Base-by-base conservation (phyloP, 2,329 filamentous ascomycete genomes). In the Colletotrichum nymphaeae region DNA sequence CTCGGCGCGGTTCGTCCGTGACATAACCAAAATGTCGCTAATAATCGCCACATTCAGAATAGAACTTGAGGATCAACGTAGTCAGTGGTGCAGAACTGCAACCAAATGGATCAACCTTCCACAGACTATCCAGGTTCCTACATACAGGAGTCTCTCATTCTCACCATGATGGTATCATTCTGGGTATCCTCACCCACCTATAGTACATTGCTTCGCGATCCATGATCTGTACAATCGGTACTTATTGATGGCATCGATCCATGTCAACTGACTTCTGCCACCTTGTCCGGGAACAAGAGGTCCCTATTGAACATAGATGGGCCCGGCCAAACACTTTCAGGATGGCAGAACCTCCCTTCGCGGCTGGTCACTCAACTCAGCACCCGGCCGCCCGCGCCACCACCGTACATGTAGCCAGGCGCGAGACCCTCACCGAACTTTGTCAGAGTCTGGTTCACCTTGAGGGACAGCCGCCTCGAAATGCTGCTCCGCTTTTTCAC, bases 371-470 rank as follows among this genome's bases (percentile, higher is more conserved):
- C 16, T 26, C 32, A 42, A 1, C 14, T 24, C 32, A 49, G 16
- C 52, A 37, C 63, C 49, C 63, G 46, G 52, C 22, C 52, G 30
- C 30, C 63, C 22, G 46, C 63, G 12, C 26, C 52, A 24, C 63
- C 63, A 1, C 63, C 68, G 35, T 42, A 42, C 37, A 42, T 42
- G 37, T 71, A 71, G 14, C 42, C 63, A 26, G 42, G 42, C 16
- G 68, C 68, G 4, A 71, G 26, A 6, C 30, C 55, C 22, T 37
- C 68, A 11, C 30, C 63, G 12, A 67, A 32, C 26, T 22, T 52
- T n/a, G 63, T 16, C 2, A 71, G n/a, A 24, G 59, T 69, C 59
- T 35, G 28, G 35, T 62, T 63, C 67, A 69, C 56, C 49, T 63
- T 67, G 30, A 24, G n/a, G 5, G 68, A 62, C 12, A 71, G 5